Base-by-base conservation (phyloP, 2,329 filamentous ascomycete genomes). In the Tothia fuscella region DNA sequence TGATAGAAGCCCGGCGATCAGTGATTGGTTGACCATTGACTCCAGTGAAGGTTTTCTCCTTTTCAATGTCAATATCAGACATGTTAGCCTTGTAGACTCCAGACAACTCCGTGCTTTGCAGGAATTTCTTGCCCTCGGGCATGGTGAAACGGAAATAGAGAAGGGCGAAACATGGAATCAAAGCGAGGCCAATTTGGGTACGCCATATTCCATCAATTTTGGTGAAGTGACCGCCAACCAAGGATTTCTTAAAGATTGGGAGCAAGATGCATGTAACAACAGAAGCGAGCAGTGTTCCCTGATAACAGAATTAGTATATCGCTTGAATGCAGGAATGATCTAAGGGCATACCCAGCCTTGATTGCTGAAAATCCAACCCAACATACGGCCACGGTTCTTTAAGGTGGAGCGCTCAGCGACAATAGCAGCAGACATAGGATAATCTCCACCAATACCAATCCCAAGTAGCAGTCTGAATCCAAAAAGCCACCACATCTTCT, bases 71-170 rank as follows among this genome's bases (percentile, higher is more conserved):
- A 12, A 35, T 22, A n/a, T 41, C 25, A 4, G 17, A 13, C 21
- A 30, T 30, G 42, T 22, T 29, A 19, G 40, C 46, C 21, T 37
- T 45, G 14, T 40, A 44, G 21, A 37, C 48, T 25, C 38, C 43
- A 29, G 48, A 50, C 33, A 53, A 42, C 26, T 52, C 51, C 17
- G 46, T 44, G 21, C 47, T 51, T 40, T 53, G 48, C 5, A 49
- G 45, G 32, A 49, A 53, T 34, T 53, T 42, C n/a, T 26, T 21
- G n/a, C 20, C 25, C 36, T 54, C 51, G 3, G 51, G 51, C 50
- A 53, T 54, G 14, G 49, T 54, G 12, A 54, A 43, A 42, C 52
- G 51, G 14, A 47, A 50, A 43, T 49, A 53, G 9, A 53, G 48
- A 13, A 46, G 48, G 2, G 40, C 43, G 12, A 51, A 43, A n/a